Percentiles rank a stretch among this genome's conserved stretches.
These are phyloP conservation scores for Boletus mariae DNA, from an alignment of 1,284 basidiomycete genomes.

Conservation along the genomic window DNA sequence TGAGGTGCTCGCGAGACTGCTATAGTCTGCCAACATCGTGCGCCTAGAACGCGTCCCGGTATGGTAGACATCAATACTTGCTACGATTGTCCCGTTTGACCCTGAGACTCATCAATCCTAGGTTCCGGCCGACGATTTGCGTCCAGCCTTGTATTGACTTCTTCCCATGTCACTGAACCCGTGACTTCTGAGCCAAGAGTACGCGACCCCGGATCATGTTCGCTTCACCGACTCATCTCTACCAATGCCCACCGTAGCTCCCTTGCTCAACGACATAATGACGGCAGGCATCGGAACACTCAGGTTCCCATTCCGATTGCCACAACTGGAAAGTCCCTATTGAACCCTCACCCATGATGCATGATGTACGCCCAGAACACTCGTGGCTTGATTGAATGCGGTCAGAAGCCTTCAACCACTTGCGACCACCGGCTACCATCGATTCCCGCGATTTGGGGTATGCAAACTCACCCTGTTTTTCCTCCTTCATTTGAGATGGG, in stretches of 20 bases:
- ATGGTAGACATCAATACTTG: not conserved
- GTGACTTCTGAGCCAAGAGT: not conserved
- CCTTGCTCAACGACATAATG: not conserved
- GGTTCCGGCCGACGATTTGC: not conserved
- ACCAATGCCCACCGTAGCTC: not conserved
- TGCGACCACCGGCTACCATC: not conserved
- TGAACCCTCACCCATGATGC: no score
- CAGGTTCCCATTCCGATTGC: not conserved
- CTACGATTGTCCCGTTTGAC: not conserved
- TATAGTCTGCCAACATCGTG: not conserved
- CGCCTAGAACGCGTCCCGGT: not conserved
- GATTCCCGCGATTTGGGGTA: not conserved
- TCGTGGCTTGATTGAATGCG: no score
- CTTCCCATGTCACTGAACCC: not conserved
- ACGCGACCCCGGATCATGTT: not conserved
- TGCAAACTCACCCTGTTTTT: not conserved
- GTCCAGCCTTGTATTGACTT: not conserved
- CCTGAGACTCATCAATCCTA: not conserved
- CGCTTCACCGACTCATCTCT: not conserved
- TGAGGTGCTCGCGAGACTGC: not conserved
- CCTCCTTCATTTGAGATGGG: not conserved
- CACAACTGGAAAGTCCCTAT: not conserved
- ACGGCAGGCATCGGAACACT: not conserved
- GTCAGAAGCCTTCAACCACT: not conserved
- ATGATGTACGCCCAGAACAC: no score